Percentiles rank a stretch among this genome's conserved stretches.
Conservation (phyloP, 306 rosid genomes). For the Quercus suber region DNA sequence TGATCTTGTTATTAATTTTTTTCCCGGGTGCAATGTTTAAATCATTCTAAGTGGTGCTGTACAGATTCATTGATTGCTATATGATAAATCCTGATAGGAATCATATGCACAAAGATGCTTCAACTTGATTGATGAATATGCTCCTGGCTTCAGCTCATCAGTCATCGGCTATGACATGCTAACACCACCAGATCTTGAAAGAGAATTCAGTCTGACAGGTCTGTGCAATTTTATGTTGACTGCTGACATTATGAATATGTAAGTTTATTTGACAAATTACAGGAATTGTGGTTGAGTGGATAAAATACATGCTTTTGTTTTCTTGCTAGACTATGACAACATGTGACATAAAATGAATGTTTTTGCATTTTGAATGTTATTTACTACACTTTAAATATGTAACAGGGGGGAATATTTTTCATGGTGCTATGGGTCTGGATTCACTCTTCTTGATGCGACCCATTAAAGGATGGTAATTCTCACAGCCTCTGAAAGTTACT, state of each 20-base stretch:
- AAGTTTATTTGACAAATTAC: not conserved
- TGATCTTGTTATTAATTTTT: not conserved
- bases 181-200: slow-evolving; percentile 97
- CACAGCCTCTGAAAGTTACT: not conserved
- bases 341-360: not conserved
- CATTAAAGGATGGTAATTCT: slow-evolving; percentile 73
- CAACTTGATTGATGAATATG: slow-evolving; percentile 77
- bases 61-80: not conserved
- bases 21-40: not conserved
- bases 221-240: not conserved
- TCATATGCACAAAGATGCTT: slow-evolving; percentile 70
- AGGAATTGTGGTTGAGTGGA: not conserved
- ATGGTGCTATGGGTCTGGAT: slow-evolving; percentile 93
- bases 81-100: slow-evolving; percentile 40
- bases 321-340: not conserved
- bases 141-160: slow-evolving; percentile 87
- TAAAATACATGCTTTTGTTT: not conserved
- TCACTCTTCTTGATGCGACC: slow-evolving; percentile 87
- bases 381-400: not conserved
- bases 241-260: not conserved
- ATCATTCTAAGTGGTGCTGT: not conserved
- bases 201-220: slow-evolving; percentile 87
- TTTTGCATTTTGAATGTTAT: not conserved
- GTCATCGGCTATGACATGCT: slow-evolving; percentile 79
- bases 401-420: slow-evolving; percentile 85